These are phyloP conservation scores for Cucumis sativus DNA, from an alignment of 306 rosid genomes.

Conservation along the genomic window Cucumber_9930_V3 NC_026658.2:24663001-24663500, in stretches of 20 bases:
- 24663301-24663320: neutral
- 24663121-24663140: too few species aligned
- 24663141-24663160: too few species aligned
- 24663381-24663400: neutral
- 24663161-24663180: neutral
- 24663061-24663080: neutral
- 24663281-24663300: neutral
- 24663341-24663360: conserved; percentile 4
- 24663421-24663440: neutral
- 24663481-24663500: neutral
- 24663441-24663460: neutral
- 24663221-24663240: conserved; percentile 1
- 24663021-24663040: neutral
- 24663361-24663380: neutral
- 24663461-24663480: neutral
- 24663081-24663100: too few species aligned
- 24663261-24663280: neutral
- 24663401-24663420: neutral
- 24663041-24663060: neutral
- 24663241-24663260: neutral
- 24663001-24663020: neutral
- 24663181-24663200: neutral
- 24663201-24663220: neutral
- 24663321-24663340: conserved; percentile 10
- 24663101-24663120: too few species aligned